Percentiles rank a stretch among this genome's conserved stretches.
These are phyloP conservation scores for Venturia nashicola DNA, from an alignment of 2,329 filamentous ascomycete genomes.

Conservation along the genomic window DNA sequence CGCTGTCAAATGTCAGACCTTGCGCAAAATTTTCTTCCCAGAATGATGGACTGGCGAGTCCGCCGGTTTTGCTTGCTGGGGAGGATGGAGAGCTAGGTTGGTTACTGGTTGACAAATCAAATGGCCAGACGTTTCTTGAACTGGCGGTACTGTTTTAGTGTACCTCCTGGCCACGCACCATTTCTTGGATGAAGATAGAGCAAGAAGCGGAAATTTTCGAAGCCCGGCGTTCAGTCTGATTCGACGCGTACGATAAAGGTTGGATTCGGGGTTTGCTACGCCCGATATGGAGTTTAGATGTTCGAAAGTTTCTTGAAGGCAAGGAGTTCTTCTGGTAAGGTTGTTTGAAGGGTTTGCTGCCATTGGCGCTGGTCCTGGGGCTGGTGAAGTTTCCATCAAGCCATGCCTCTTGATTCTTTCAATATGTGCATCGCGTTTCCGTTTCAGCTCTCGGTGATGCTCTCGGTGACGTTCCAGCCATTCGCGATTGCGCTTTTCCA, in stretches of 20 bases:
- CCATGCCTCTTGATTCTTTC: too few species aligned
- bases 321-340: background rate
- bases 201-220: background rate
- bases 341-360: background rate
- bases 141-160: background rate
- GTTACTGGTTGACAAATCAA: background rate
- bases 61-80: too few species aligned
- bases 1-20: too few species aligned
- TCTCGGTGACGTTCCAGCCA: too few species aligned
- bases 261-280: background rate
- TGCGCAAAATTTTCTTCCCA: too few species aligned
- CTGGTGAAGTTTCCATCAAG: too few species aligned
- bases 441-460: too few species aligned
- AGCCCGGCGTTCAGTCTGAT: background rate
- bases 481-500: too few species aligned
- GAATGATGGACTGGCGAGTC: too few species aligned
- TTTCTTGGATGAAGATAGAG: background rate
- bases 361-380: background rate
- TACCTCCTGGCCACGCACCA: background rate
- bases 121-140: background rate
- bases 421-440: too few species aligned
- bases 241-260: background rate
- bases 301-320: background rate
- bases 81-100: too few species aligned
- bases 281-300: background rate